Evolutionary conservation across 441 rosid species (phyloP).

Genomic region (Erysimum cheiri): DNA sequence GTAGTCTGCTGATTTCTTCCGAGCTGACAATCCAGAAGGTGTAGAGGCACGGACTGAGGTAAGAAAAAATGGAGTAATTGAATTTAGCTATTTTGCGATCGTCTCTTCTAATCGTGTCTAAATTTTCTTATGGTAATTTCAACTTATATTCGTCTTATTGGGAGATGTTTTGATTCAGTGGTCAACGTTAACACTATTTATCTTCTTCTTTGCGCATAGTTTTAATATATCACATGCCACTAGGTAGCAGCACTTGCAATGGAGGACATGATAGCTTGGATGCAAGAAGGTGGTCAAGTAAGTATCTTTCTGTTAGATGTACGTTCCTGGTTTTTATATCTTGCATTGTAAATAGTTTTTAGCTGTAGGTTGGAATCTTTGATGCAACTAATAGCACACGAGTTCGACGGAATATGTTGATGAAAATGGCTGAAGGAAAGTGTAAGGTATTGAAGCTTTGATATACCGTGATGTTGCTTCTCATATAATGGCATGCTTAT

Average conservation of each 20-base stretch:
- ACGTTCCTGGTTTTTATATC: slow-evolving; percentile 36
- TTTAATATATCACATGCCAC: slow-evolving; percentile 83
- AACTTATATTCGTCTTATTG: slow-evolving; percentile 14
- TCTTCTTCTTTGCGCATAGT: slow-evolving; percentile 76
- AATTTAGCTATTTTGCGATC: slow-evolving; percentile 8
- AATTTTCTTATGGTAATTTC: slow-evolving; percentile 6
- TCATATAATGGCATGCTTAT: background rate
- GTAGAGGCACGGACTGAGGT: slow-evolving; percentile 99
- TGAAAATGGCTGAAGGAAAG: slow-evolving; percentile 99
- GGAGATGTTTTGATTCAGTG: slow-evolving; percentile 30
- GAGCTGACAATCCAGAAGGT: slow-evolving; percentile 98
- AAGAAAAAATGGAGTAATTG: slow-evolving; percentile 25
- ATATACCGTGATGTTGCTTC: slow-evolving; percentile 22
- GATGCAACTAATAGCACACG: slow-evolving; percentile 97
- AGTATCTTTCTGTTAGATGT: slow-evolving; percentile 43
- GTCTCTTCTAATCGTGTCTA: slow-evolving; percentile 14
- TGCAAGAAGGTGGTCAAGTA: slow-evolving; percentile 99
- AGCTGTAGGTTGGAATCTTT: slow-evolving; percentile 89
- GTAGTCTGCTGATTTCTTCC: slow-evolving; percentile 98
- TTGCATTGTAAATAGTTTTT: slow-evolving; percentile 39
- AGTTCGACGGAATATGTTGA: slow-evolving; percentile 90
- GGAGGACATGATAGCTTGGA: slow-evolving; percentile 99
- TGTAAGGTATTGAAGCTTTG: slow-evolving; percentile 77
- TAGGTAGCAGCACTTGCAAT: slow-evolving; percentile 99
- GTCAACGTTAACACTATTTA: slow-evolving; percentile 52